Base-by-base conservation (phyloP, 2,329 filamentous ascomycete genomes). In the Ophiobolus disseminans region DNA sequence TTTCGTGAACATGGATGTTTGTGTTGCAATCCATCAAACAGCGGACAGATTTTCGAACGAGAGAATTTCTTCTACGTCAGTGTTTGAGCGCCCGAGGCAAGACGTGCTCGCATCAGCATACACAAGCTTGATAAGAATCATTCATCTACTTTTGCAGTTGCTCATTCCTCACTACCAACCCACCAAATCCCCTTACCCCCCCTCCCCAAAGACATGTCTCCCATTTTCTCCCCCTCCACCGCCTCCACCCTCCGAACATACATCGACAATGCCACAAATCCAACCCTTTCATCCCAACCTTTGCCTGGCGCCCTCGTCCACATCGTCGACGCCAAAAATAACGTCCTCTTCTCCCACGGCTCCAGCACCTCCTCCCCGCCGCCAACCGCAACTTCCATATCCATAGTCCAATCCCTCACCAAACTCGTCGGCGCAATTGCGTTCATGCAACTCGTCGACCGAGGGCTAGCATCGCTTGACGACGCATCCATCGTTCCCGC, bases 341-440 rank as follows among this genome's bases (percentile, higher is more conserved):
- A 58, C 4, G 23, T 37, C 8, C 42, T 66, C 16, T 66, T 65
- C 45, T 50, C 49, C 11, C 50, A 65, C 41, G 55, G 54, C 30
- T 47, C 60, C 9, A 48, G 49, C 16, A 19, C 9, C 16, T 6
- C 39, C n/a, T 14, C 42, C 11, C 43, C 31, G 14, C 47, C 45
- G n/a, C 47, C 45, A 3, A 53, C 55, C 13, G 16, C 52, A n/a
- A 17, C 52, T 10, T 56, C 61, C 13, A 48, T 66, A 19, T 25
- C 42, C 19, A 42, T 53, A 8, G 39, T 62, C 11, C 55, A 62
- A 31, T 68, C 65, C 8, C 36, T 58, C 25, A 63, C 48, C 41
- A 68, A 68, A 32, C 49, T 65, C 45, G 44, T 66, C 35, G 62
- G 59, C 26, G 52, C 60, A 30, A 55, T 66, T 28, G 57, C 57